phyloP scores from a whole-genome alignment of 2,329 filamentous ascomycete genomes.

The Epicoccum nigrum region DNA sequence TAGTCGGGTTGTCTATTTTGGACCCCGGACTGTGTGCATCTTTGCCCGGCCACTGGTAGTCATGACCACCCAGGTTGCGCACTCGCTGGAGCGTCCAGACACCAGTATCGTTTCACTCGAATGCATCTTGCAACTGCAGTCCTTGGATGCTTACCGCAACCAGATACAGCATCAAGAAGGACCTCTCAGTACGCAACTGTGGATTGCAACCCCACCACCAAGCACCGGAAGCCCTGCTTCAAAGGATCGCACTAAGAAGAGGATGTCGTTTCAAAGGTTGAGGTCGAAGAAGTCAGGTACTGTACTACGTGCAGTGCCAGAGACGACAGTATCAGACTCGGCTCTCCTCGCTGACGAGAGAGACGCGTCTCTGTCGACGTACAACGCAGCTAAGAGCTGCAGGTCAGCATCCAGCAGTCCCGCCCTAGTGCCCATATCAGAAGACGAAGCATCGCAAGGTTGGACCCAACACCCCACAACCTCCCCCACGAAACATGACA shows the following conservation, averaged over 20 bases:
- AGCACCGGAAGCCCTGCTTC: slow-evolving; percentile 12
- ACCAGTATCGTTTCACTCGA: slow-evolving; percentile 16
- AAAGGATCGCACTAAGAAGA: slow-evolving; percentile 15
- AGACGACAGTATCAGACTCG: slow-evolving; percentile 26
- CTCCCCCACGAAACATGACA: slow-evolving; percentile 20
- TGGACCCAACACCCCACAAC: slow-evolving; percentile 28
- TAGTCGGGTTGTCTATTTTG: slow-evolving; percentile 16
- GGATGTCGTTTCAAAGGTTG: slow-evolving; percentile 30
- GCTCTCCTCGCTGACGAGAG: slow-evolving; percentile 47
- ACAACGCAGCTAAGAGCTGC: slow-evolving; percentile 22
- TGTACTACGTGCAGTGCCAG: slow-evolving; percentile 46
- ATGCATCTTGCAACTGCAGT: slow-evolving; percentile 12
- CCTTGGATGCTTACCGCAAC: slow-evolving; percentile 11
- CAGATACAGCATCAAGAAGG: slow-evolving; percentile 6
- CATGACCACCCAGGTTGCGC: slow-evolving; percentile 20
- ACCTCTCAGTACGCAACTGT: not conserved
- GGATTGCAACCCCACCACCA: slow-evolving; percentile 3
- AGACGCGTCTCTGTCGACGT: slow-evolving; percentile 38
- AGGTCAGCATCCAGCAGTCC: slow-evolving; percentile 25
- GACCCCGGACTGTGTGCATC: slow-evolving; percentile 19
- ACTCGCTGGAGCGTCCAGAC: slow-evolving; percentile 17
- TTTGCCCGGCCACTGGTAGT: slow-evolving; percentile 23
- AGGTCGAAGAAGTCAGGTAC: slow-evolving; percentile 37
- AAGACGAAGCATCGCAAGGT: slow-evolving; percentile 21
- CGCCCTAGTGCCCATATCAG: slow-evolving; percentile 23